Conservation (phyloP, 805 yeast genomes). For the Candida coquimbonensis region DNA sequence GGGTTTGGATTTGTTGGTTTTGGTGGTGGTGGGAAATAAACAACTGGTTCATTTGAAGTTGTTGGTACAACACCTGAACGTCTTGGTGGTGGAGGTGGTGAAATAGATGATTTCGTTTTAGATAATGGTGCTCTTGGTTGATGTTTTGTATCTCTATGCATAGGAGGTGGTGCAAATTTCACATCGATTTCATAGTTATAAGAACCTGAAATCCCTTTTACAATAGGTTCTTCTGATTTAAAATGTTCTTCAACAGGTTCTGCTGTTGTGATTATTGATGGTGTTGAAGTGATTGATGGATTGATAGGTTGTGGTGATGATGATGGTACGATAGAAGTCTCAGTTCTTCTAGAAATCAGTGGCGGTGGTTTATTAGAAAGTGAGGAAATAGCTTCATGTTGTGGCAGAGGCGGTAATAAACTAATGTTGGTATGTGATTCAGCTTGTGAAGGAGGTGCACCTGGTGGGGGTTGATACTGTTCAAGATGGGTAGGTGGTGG, state of each 20-base stretch:
- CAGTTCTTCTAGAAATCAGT: background rate
- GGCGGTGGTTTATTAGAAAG: background rate
- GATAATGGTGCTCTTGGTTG: background rate
- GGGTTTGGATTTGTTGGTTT: background rate
- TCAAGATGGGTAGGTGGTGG: too few species aligned
- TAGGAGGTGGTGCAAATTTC: constrained; percentile 29
- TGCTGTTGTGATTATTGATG: background rate
- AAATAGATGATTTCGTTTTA: background rate
- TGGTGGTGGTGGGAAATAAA: constrained; percentile 21
- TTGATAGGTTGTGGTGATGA: background rate
- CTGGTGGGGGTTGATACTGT: too few species aligned
- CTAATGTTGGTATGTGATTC: too few species aligned
- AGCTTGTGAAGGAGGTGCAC: too few species aligned
- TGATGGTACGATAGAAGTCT: background rate
- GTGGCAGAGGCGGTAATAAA: background rate
- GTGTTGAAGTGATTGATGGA: background rate
- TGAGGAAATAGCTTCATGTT: background rate
- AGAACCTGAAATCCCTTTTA: constrained; percentile 27
- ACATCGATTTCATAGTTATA: constrained; percentile 28
- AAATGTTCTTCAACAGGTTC: constrained; percentile 2
- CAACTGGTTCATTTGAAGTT: constrained; percentile 5
- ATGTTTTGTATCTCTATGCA: constrained; percentile 12
- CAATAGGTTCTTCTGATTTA: constrained; percentile 9
- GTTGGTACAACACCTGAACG: background rate
- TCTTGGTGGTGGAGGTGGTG: constrained; percentile 2